phyloP scores from a whole-genome alignment of 768 basidiomycete species.

The Rhodotorula taiwanensis region DNA sequence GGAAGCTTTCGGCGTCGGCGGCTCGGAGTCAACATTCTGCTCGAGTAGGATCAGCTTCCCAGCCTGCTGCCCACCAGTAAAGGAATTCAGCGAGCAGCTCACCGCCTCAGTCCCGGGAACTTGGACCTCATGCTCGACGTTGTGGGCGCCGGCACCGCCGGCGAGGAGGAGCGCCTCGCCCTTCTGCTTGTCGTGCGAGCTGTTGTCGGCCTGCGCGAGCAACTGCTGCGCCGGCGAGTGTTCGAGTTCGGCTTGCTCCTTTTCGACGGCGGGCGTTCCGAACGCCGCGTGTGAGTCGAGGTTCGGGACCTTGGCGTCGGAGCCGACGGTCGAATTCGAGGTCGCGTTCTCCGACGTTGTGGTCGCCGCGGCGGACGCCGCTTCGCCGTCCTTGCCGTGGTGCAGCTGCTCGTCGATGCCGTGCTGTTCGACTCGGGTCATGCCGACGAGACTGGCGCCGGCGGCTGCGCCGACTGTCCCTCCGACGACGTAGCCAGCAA shows the following conservation, averaged over 20 bases:
- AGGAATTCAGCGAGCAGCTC: too few relatives aligned
- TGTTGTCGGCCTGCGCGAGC: constrained; percentile 1
- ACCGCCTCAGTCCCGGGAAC: too few relatives aligned
- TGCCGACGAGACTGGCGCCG: neutral
- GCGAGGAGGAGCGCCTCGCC: constrained; percentile 23
- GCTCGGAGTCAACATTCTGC: too few relatives aligned
- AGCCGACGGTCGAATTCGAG: too few relatives aligned
- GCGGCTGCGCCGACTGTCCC: neutral
- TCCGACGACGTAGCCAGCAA: constrained; percentile 10
- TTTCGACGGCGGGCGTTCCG: constrained; percentile 22
- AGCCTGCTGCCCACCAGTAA: too few relatives aligned
- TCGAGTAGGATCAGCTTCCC: too few relatives aligned
- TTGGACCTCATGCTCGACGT: too few relatives aligned
- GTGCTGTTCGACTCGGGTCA: constrained; percentile 1
- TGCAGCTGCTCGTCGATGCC: neutral
- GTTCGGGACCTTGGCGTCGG: too few relatives aligned
- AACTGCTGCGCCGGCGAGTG: constrained; percentile 29
- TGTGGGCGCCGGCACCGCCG: constrained; percentile 10
- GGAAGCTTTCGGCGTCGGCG: too few relatives aligned
- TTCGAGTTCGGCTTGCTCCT: constrained; percentile 20
- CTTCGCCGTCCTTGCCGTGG: neutral
- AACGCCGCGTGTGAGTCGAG: constrained; percentile 4
- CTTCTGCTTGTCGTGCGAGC: neutral
- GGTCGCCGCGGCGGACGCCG: neutral
- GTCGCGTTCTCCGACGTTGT: too few relatives aligned